These are phyloP conservation scores for Phaffia australis DNA, from an alignment of 768 basidiomycete genomes.

Conservation along the genomic window DNA sequence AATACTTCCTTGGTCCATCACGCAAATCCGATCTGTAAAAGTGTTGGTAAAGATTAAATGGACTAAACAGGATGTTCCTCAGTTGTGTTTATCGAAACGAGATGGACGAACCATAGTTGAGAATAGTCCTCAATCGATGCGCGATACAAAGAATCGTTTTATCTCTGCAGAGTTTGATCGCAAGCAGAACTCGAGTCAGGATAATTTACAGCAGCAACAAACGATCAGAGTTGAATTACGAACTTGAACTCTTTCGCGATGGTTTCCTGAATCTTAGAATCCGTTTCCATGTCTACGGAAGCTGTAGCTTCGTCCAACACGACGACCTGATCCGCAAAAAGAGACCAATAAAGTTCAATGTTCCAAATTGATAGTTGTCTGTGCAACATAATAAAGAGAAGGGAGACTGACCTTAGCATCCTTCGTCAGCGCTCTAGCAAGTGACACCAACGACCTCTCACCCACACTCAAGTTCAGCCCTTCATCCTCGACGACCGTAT, in stretches of 20 bases:
- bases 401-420: constrained; percentile 60
- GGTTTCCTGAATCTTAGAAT: constrained; percentile 62
- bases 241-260: constrained; percentile 68
- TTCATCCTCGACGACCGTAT: constrained; percentile 74
- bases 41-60: no score
- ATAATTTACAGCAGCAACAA: no score
- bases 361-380: background rate
- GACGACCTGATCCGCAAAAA: constrained; percentile 2
- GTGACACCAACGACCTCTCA: constrained; percentile 63
- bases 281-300: constrained; percentile 42
- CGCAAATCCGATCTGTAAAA: background rate
- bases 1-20: constrained; percentile 21
- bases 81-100: background rate
- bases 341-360: background rate
- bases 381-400: background rate
- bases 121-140: constrained; percentile 52
- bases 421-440: constrained; percentile 81
- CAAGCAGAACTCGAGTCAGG: no score
- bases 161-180: constrained; percentile 37
- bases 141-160: constrained; percentile 81
- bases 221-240: no score
- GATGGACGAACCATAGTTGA: background rate
- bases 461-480: constrained; percentile 67
- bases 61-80: background rate
- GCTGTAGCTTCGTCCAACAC: constrained; percentile 23